Conservation (phyloP, 164 flowering plant genomes). For the Warburgia ugandensis region DNA sequence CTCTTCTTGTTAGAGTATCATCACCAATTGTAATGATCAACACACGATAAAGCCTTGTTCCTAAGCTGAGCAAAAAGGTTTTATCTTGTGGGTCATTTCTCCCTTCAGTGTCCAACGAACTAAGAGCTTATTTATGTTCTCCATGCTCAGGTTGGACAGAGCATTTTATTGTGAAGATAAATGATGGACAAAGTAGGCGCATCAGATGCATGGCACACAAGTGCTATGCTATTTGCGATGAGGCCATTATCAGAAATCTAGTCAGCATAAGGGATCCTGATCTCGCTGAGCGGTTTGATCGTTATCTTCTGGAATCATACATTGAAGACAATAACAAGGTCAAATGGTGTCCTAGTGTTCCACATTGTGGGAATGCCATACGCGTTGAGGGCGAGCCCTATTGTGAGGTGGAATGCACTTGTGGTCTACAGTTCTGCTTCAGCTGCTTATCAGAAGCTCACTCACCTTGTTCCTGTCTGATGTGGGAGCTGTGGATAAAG, state of each 20-base stretch:
- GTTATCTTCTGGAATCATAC: slow-evolving; percentile 75
- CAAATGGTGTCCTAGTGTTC: slow-evolving; percentile 95
- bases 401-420: slow-evolving; percentile 82
- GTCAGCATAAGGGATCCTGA: slow-evolving; percentile 50
- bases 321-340: slow-evolving; percentile 78
- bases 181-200: slow-evolving; percentile 80
- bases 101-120: too few relatives aligned
- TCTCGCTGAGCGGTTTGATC: slow-evolving; percentile 73
- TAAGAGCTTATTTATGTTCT: too few relatives aligned
- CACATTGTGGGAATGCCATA: slow-evolving; percentile 94
- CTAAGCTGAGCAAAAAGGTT: neutral
- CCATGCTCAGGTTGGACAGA: slow-evolving; percentile 53
- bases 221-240: slow-evolving; percentile 85
- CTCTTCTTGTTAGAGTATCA: slow-evolving; percentile 1
- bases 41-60: neutral
- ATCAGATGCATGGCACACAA: slow-evolving; percentile 87
- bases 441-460: slow-evolving; percentile 71
- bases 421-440: slow-evolving; percentile 83
- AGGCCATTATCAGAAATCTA: slow-evolving; percentile 51
- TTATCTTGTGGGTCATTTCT: too few relatives aligned
- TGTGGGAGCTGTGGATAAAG: slow-evolving; percentile 87
- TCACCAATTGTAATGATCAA: too few relatives aligned
- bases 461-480: slow-evolving; percentile 91
- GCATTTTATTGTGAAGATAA: slow-evolving; percentile 75
- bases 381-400: slow-evolving; percentile 60